Evolutionary conservation across 352 stramenopile species (phyloP), one percentile per base, ranked within the genome.

Genomic region (Saprolegnia parasitica): DNA sequence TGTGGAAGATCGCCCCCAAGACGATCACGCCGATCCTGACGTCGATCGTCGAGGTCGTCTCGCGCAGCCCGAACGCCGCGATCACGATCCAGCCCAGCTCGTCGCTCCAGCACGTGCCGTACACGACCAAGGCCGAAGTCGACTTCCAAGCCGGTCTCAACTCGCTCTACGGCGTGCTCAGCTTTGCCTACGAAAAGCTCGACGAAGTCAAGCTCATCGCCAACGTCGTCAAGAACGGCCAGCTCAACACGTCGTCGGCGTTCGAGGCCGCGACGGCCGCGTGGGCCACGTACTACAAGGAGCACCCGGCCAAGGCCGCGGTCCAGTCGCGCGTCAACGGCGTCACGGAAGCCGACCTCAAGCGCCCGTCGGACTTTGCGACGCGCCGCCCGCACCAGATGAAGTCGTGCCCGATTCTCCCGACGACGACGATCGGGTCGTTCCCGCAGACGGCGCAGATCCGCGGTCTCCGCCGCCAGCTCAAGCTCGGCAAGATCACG

Each of bases 361-460:
- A 81, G 71, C 89, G 92, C n/a, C 74, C 78, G 45, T 89, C 88
- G 57, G 74, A 79, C 35, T 98, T 96, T 73, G 76, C 78, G 4
- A 78, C 88, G 70, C 88, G 92, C 56, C 82, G 88, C 37, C 81
- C 78, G 16, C 74, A 72, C 56, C 89, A 96, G 77, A 75, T 86
- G 9, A 77, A 90, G 68, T 77, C 74, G 5, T 71, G 89, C 40
- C 89, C 90, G 10, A 67, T 96, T 56, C 75, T 97, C 37, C 91
- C 92, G 13, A 98, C 92, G 13, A 98, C 92, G n/a, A 96, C 88
- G 10, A 97, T 98, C 70, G 92, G 92, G 21, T 97, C 89, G 63
- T 97, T 98, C 76, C 92, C 92, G n/a, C 92, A 98, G 80, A 98
- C 93, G 5, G 56, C 83, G 47, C 83, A 91, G 63, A 97, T 98